These are phyloP conservation scores for Fusarium fracticaudum DNA, from an alignment of 2,329 filamentous ascomycete species.

Conservation along the genomic window DNA sequence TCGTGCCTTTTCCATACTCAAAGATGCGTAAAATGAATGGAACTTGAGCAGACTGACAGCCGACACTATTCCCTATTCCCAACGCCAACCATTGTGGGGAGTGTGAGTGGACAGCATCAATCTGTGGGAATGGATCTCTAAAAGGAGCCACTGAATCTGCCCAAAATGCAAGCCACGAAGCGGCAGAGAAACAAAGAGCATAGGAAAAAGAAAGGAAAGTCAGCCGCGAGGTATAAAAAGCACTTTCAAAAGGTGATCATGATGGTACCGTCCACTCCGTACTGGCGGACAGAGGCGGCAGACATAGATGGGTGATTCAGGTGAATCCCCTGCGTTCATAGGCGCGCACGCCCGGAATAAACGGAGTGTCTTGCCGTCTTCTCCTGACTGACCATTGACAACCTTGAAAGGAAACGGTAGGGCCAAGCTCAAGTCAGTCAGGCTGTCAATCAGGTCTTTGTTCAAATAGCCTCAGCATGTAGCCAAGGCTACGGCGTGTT, in stretches of 20 bases:
- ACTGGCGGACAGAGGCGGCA: neutral
- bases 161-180: conserved; percentile 21
- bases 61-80: neutral
- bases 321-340: neutral
- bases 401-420: conserved; percentile 16
- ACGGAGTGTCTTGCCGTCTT: conserved; percentile 8
- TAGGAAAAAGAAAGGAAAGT: conserved; percentile 7
- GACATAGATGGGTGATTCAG: neutral
- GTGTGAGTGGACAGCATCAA: conserved; percentile 30
- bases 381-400: conserved; percentile 7
- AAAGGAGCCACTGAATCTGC: conserved; percentile 26
- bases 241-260: neutral
- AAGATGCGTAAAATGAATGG: conserved; percentile 19
- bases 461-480: conserved; percentile 16
- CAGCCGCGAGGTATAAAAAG: neutral
- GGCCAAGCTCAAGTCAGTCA: conserved; percentile 17
- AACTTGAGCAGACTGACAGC: neutral
- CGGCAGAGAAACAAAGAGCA: conserved; percentile 6
- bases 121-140: conserved; percentile 27
- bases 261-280: neutral
- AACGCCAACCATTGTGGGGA: conserved; percentile 14
- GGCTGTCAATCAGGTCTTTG: neutral
- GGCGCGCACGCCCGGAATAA: neutral
- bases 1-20: neutral
- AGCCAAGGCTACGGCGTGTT: conserved; percentile 16